phyloP scores from a whole-genome alignment of 352 stramenopile species.

The Phytopythium oedochilum region DNA sequence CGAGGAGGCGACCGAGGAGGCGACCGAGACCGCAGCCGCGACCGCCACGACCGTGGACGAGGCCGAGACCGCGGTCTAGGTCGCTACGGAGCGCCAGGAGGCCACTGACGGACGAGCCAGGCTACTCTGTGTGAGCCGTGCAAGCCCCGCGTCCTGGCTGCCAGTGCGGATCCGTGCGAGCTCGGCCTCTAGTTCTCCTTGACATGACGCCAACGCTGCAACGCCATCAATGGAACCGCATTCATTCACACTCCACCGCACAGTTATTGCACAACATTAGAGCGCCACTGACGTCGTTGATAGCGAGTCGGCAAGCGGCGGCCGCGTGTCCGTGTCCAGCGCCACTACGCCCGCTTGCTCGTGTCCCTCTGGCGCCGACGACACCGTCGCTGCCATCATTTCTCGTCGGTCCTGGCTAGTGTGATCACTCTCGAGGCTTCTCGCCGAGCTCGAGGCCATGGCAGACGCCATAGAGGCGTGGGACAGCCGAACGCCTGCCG shows the following conservation, averaged over 20 bases:
- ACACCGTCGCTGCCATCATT: neutral
- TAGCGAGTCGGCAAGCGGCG: neutral
- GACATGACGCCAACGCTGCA: too few species aligned
- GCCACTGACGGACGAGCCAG: too few species aligned
- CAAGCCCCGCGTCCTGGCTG: too few species aligned
- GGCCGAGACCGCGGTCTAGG: constrained; percentile 15
- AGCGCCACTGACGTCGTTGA: neutral
- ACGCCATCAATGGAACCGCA: too few species aligned
- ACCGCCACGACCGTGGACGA: constrained; percentile 22
- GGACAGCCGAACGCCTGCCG: constrained; percentile 4
- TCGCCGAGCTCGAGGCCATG: neutral
- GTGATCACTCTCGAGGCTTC: neutral
- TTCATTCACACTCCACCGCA: too few species aligned
- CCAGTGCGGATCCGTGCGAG: too few species aligned
- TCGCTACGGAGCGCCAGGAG: constrained; percentile 5
- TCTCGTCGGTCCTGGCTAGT: neutral
- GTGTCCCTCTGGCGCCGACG: neutral
- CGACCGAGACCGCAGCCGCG: constrained; percentile 39
- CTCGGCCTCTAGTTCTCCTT: too few species aligned
- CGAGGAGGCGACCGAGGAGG: constrained; percentile 45
- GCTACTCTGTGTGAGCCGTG: too few species aligned
- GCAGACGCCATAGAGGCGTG: neutral
- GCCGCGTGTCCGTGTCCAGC: neutral
- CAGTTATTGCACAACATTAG: too few species aligned
- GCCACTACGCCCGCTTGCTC: neutral